Evolutionary conservation across 2,329 filamentous ascomycete genomes (phyloP).

Genomic region (Fusarium nematophilum): DNA sequence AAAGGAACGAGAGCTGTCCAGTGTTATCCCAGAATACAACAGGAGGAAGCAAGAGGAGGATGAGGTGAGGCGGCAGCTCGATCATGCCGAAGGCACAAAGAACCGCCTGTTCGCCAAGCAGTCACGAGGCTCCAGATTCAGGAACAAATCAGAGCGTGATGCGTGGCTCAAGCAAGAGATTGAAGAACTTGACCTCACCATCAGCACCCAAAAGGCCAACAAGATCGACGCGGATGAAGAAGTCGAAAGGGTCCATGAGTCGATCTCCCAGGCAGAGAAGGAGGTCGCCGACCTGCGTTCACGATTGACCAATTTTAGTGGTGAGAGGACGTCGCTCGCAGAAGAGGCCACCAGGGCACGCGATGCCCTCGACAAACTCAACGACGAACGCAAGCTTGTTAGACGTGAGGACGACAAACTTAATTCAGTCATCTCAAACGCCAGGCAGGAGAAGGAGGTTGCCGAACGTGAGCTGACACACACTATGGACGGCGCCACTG

Average conservation of each 20-base stretch:
- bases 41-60: constrained; percentile 79
- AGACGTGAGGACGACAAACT: constrained; percentile 92
- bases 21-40: constrained; percentile 82
- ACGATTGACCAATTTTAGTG: constrained; percentile 82
- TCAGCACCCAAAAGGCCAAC: constrained; percentile 85
- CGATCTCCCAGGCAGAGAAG: constrained; percentile 77
- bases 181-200: constrained; percentile 78
- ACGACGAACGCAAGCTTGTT: constrained; percentile 88
- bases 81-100: constrained; percentile 78
- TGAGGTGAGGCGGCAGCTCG: constrained; percentile 76
- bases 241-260: constrained; percentile 75
- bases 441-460: constrained; percentile 79
- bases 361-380: constrained; percentile 80
- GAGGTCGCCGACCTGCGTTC: constrained; percentile 78
- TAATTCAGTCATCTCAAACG: constrained; percentile 79
- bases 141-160: constrained; percentile 88
- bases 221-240: constrained; percentile 87
- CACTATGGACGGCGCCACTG: constrained; percentile 90
- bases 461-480: constrained; percentile 83
- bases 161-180: constrained; percentile 84
- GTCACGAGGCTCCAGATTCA: constrained; percentile 86
- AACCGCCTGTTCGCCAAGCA: constrained; percentile 92
- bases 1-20: constrained; percentile 80
- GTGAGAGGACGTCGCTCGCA: constrained; percentile 76
- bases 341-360: constrained; percentile 81